phyloP scores from a whole-genome alignment of 2,329 filamentous ascomycete genomes.

The Xylariales sp. region DNA sequence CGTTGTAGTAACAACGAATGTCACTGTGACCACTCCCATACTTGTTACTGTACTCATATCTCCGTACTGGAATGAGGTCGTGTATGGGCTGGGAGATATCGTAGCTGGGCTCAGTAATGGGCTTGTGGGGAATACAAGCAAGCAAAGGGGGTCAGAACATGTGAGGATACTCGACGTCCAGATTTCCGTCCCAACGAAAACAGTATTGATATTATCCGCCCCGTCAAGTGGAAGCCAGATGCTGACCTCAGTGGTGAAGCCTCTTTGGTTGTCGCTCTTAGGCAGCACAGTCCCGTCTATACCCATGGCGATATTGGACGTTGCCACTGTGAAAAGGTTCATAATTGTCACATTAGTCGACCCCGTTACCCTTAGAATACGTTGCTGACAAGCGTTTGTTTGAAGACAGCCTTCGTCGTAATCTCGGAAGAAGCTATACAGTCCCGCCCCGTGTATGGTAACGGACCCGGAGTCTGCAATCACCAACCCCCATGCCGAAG shows the following conservation, averaged over 20 bases:
- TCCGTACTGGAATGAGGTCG: constrained; percentile 31
- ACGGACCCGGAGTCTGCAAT: neutral
- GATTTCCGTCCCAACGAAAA: constrained; percentile 39
- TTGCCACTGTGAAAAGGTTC: constrained; percentile 36
- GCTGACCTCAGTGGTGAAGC: constrained; percentile 45
- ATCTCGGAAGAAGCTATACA: constrained; percentile 49
- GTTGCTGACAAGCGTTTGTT: constrained; percentile 65
- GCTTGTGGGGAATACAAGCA: constrained; percentile 45
- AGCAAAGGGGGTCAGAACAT: constrained; percentile 27
- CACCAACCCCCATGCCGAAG: neutral
- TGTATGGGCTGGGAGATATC: constrained; percentile 31
- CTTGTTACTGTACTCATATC: neutral
- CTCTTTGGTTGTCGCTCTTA: constrained; percentile 23
- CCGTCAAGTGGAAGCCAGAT: constrained; percentile 45
- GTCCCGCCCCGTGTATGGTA: neutral
- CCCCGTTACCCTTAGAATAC: constrained; percentile 57
- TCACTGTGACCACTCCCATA: neutral
- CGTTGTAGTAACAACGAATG: constrained; percentile 17
- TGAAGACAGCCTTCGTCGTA: constrained; percentile 65
- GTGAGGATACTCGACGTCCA: constrained; percentile 6
- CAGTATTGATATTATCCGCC: constrained; percentile 36
- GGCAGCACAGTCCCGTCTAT: constrained; percentile 23
- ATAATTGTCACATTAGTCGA: constrained; percentile 25
- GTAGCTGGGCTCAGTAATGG: constrained; percentile 30
- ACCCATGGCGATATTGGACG: constrained; percentile 26